Conservation (phyloP, 2,329 filamentous ascomycete genomes). For the Ophiocordyceps polyrhachis-furcata region DNA sequence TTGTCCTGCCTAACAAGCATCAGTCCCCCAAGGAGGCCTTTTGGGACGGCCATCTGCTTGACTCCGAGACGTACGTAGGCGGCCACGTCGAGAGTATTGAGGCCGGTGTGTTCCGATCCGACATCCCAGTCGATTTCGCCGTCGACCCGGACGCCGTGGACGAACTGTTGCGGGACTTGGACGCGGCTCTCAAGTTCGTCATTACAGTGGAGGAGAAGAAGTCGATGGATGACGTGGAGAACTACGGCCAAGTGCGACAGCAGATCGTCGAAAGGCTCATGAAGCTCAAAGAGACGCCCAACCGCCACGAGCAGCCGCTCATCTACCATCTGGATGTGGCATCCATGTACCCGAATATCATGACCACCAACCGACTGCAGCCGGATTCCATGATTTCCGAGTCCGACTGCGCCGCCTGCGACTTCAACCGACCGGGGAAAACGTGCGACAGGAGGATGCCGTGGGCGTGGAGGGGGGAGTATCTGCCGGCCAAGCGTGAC, state of each 20-base stretch:
- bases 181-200: slow-evolving; percentile 76
- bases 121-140: slow-evolving; percentile 87
- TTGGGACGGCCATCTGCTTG: slow-evolving; percentile 88
- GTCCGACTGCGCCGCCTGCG: slow-evolving; percentile 88
- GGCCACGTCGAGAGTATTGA: slow-evolving; percentile 99
- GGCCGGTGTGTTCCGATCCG: slow-evolving; percentile 85
- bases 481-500: slow-evolving; percentile 83
- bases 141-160: slow-evolving; percentile 82
- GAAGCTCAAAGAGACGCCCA: slow-evolving; percentile 63
- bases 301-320: slow-evolving; percentile 65
- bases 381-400: slow-evolving; percentile 99
- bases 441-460: slow-evolving; percentile 88
- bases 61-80: slow-evolving; percentile 95
- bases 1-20: slow-evolving; percentile 92
- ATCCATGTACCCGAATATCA: slow-evolving; percentile 99
- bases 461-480: slow-evolving; percentile 97
- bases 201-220: slow-evolving; percentile 74
- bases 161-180: slow-evolving; percentile 69
- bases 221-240: slow-evolving; percentile 56
- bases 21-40: slow-evolving; percentile 79
- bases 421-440: slow-evolving; percentile 95
- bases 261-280: slow-evolving; percentile 58
- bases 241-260: slow-evolving; percentile 68
- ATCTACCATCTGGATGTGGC: slow-evolving; percentile 98
- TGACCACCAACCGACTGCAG: slow-evolving; percentile 96